Evolutionary conservation across 768 basidiomycete species (phyloP), one percentile per base, ranked within the genome.

Genomic region (Hypholoma fasciculare): DNA sequence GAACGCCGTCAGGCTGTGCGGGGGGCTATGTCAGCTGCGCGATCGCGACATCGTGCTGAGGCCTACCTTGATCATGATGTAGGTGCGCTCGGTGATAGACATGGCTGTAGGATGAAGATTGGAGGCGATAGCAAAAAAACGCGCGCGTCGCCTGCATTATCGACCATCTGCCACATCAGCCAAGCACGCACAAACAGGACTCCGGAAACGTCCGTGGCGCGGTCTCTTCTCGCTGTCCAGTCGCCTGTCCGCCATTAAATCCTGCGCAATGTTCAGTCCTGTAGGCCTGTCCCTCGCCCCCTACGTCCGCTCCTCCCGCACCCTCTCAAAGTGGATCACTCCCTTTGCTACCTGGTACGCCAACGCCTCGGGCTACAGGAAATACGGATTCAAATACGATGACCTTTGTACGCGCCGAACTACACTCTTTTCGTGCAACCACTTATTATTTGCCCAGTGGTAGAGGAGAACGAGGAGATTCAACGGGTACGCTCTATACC

Each of bases 51-150:
- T 36, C 37, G 26, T 19, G 19, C 19, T 13, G 66, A 69, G 52
- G 38, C 40, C 48, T 54, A 88, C 93, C 94, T 98, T 99, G 89
- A 98, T 85, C 96, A 98, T 98, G 83, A 98, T 98, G 82, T 96
- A 98, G 76, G 96, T 96, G 76, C 93, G 94, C 74, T 98, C 95
- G 53, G 63, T 68, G 72, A 76, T 75, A 65, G 92, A 88, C 89
- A 90, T 90, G 72, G 65, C 74, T 51, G 19, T 48, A 23, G 44
- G 20, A 39, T 17, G 48, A 20, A 64, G 54, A 69, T 61, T 65
- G 61, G 67, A 65, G 63, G 66, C 65, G 64, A 71, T 65, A 67
- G 56, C 61, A 65, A 66, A 66, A 53, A 63, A 58, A 47, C 52
- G 59, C 58, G 49, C 47, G 61, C 58, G 40, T 43, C 52, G 54